Evolutionary conservation across 768 basidiomycete genomes (phyloP), one percentile per base, ranked within the genome.

Genomic region (Brasilioporus rufonigricans): DNA sequence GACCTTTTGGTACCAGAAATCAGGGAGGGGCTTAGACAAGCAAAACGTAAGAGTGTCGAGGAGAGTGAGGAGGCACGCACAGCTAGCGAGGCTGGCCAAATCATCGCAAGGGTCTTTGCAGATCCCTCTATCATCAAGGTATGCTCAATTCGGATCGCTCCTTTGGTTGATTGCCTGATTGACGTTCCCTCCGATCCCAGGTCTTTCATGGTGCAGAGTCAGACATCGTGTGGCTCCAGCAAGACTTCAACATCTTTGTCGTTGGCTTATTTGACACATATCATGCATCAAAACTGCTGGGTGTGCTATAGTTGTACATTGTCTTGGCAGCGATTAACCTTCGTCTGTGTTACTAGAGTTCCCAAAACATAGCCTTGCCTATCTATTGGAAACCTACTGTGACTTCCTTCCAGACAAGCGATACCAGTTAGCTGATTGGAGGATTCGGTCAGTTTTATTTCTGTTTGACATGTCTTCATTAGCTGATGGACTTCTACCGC

Each of bases 181-280:
- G 18, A 48, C 14, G 4, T 18, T 54, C 41, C 18, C 48, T 29
- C 3, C 48, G 43, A 19, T 44, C 16, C 14, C 55, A 94, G 92
- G 88, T 96, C 8, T 85, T 99, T 57, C 97, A 98, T 71, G 96
- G 97, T 26, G 92, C 96, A 1, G 89, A 94, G 35, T 90, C 86
- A 55, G 97, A 99, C 67, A 87, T 98, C 40, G 75, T 93, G 6
- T 98, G 97, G 97, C 80, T 98, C 18, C 96, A 99, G 68, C 91
- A 93, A 70, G 89, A 98, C 67, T 95, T 98, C 67, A 91, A 91
- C 55, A 66, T 98, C 9, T 98, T 93, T 71, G 77, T 98, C 49
- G 94, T 99, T 57, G 91, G 93, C 53, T 73, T 98, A n/a, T 98
- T 99, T 67, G 96, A 99, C 66, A 98, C 97, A 0, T 98, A 84